phyloP scores from a whole-genome alignment of 805 yeast genomes.

The Millerozyma miso region DNA sequence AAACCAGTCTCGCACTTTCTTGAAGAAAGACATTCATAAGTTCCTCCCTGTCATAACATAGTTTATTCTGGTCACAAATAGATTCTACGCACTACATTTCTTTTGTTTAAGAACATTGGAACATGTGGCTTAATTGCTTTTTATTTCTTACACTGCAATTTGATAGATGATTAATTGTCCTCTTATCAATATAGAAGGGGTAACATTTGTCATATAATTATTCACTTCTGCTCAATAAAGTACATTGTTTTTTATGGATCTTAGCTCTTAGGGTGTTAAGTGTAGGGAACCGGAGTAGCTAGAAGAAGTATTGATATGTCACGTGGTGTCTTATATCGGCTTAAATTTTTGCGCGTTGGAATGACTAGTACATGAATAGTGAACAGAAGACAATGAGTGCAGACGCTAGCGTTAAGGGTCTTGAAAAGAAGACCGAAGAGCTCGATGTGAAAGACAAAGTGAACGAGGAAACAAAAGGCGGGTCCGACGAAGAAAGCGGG shows the following conservation, averaged over 20 bases:
- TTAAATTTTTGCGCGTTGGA: background rate
- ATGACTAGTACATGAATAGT: background rate
- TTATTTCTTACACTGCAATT: background rate
- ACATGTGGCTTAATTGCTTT: too few species aligned
- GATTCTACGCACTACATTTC: background rate
- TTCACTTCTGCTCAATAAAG: too few species aligned
- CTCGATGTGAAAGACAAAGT: slow-evolving; percentile 5
- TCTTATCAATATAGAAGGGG: too few species aligned
- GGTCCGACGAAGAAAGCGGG: slow-evolving; percentile 7
- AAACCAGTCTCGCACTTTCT: background rate
- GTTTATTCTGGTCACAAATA: background rate
- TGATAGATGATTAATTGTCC: too few species aligned
- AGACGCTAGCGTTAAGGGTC: slow-evolving; percentile 3
- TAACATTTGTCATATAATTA: too few species aligned
- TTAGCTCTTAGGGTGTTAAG: too few species aligned
- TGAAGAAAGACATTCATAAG: background rate
- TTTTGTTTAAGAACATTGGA: too few species aligned
- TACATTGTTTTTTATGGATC: too few species aligned
- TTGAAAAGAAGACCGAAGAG: slow-evolving; percentile 9
- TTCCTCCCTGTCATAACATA: too few species aligned
- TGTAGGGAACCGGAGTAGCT: too few species aligned
- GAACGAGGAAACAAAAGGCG: background rate
- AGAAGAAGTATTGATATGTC: too few species aligned
- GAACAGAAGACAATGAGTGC: background rate
- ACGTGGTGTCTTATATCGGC: background rate